Percentiles rank a stretch among this genome's conserved stretches.
phyloP scores from a whole-genome alignment of 2,329 filamentous ascomycete genomes.

The Cercospora citrullina region DNA sequence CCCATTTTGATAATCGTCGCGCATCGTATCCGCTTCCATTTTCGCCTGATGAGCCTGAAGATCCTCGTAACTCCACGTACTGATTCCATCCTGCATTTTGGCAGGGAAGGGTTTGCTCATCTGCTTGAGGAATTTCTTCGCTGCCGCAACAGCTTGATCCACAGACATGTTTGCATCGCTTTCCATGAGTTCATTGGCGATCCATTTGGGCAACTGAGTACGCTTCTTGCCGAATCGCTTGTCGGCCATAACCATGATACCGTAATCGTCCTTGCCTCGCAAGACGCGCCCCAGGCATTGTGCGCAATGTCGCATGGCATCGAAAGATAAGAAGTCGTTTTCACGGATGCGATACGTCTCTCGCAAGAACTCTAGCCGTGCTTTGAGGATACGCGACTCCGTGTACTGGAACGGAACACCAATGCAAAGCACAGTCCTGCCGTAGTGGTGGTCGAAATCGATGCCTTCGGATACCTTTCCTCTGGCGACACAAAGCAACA shows the following conservation, averaged over 20 bases:
- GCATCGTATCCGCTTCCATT: slow-evolving; percentile 66
- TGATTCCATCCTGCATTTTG: slow-evolving; percentile 86
- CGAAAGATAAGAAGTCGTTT: slow-evolving; percentile 97
- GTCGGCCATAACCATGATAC: slow-evolving; percentile 98
- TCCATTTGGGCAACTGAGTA: slow-evolving; percentile 92
- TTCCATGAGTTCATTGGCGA: slow-evolving; percentile 81
- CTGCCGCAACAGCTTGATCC: slow-evolving; percentile 87
- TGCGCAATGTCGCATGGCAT: slow-evolving; percentile 98
- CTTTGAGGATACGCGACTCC: slow-evolving; percentile 94
- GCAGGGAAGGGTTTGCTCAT: slow-evolving; percentile 90
- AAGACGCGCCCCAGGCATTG: slow-evolving; percentile 94
- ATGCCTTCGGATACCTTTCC: slow-evolving; percentile 98
- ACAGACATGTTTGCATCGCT: slow-evolving; percentile 88
- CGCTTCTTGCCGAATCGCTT: slow-evolving; percentile 91
- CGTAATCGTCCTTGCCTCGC: slow-evolving; percentile 96
- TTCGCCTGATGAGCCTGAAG: slow-evolving; percentile 76
- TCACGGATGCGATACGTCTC: slow-evolving; percentile 97
- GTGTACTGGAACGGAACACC: slow-evolving; percentile 99
- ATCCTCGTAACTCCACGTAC: slow-evolving; percentile 83
- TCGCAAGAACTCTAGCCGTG: slow-evolving; percentile 89
- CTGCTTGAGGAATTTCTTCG: slow-evolving; percentile 82
- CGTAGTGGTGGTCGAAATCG: slow-evolving; percentile 98
- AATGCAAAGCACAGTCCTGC: slow-evolving; percentile 91
- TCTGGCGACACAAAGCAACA: slow-evolving; percentile 90
- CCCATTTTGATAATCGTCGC: slow-evolving; percentile 56